Base-by-base conservation (phyloP, 495 filamentous ascomycete species). In the Darksidea phi region DNA sequence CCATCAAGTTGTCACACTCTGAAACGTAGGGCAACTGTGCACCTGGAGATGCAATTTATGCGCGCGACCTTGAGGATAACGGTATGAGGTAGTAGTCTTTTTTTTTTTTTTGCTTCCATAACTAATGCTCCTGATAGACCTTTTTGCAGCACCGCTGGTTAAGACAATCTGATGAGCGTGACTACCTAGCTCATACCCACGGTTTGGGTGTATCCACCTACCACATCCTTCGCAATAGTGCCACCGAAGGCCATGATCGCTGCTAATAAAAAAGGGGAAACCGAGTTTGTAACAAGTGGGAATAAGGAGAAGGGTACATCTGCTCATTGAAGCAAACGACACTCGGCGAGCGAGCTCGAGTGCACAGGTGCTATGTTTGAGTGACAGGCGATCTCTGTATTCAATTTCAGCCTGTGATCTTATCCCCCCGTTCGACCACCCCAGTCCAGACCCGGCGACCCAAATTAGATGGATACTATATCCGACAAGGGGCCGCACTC, bases 261-360 rank as follows among this genome's bases (percentile, higher is more conserved):
- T 37, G 37, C 41, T 18, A 24, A 36, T 46, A 23, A 38, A 13
- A 51, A 24, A 56, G 50, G 46, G 51, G 23, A 55, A 18, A 17
- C 26, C 4, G 42, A 49, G 20, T 7, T 38, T 52, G 41, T 2
- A 63, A 67, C 55, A 55, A 48, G 54, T 13, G 25, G 28, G 43
- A 54, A 65, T 46, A n/a, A n/a, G n/a, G n/a, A 68, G 57, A 68
- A 68, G 61, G 57, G 57, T 68, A 65, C 64, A 51, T 61, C 66
- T 56, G 48, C 61, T 62, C 66, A 61, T 57, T 43, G 26, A 58
- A 67, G 55, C 60, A 60, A 58, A 65, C 43, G 51, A 61, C 55
- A 51, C 54, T 26, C 34, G 51, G 65, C 61, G 66, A 65, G 66
- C 56, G 59, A 63, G 65, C 51, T 58, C 57, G 36, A 42, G 51